phyloP scores from a whole-genome alignment of 257 asterid genomes.

The Craterostigma plantagineum region DNA sequence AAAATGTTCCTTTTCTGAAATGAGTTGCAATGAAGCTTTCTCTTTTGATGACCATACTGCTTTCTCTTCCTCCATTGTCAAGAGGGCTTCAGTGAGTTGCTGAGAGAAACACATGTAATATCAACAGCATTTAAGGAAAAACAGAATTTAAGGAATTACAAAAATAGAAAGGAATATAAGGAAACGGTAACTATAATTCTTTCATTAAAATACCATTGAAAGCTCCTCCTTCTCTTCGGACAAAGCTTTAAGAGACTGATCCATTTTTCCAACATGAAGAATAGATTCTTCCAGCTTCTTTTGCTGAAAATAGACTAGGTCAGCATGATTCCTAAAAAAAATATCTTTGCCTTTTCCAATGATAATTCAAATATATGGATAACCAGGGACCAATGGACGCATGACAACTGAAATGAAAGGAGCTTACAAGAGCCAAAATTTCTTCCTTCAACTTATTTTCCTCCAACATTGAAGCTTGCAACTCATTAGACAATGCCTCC shows the following conservation, averaged over 20 bases:
- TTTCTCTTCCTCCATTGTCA: conserved; percentile 85
- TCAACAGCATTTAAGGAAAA: background rate
- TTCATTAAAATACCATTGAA: conserved; percentile 30
- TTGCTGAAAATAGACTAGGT: conserved; percentile 27
- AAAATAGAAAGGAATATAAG: background rate
- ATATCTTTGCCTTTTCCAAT: background rate
- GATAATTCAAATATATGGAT: background rate
- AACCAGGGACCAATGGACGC: background rate
- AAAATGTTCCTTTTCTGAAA: conserved; percentile 31
- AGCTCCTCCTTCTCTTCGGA: conserved; percentile 71
- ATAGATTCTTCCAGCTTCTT: conserved; percentile 37
- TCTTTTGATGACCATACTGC: conserved; percentile 88
- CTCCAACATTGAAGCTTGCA: conserved; percentile 38
- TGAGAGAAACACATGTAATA: conserved; percentile 27
- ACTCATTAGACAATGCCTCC: conserved; percentile 33
- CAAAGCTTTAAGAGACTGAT: conserved; percentile 26
- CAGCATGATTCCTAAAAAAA: conserved; percentile 10
- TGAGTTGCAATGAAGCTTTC: conserved; percentile 59
- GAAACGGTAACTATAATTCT: background rate
- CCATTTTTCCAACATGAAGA: conserved; percentile 19
- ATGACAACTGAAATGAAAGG: conserved; percentile 1
- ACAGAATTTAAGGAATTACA: conserved; percentile 9
- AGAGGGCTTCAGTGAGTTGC: conserved; percentile 89
- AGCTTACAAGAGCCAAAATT: conserved; percentile 52
- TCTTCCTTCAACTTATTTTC: conserved; percentile 41